Percentiles rank a stretch among this genome's conserved stretches.
Evolutionary conservation across 257 asterid genomes (phyloP).

Genomic region (Nicotiana tabacum): DNA sequence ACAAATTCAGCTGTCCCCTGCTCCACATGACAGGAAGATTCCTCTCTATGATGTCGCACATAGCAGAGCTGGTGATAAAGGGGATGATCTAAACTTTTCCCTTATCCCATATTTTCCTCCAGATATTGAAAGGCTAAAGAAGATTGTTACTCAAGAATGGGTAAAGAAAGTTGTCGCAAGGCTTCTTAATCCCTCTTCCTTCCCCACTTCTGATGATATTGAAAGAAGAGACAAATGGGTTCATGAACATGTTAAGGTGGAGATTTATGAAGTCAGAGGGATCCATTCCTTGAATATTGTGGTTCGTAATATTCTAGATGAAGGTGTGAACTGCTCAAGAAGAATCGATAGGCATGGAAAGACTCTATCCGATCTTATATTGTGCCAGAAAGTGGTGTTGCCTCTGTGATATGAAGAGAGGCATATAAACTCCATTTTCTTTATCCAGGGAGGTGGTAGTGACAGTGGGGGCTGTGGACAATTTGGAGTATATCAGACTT

Average conservation of each 20-base stretch:
- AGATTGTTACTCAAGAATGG: constrained; percentile 65
- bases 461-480: background rate
- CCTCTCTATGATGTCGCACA: constrained; percentile 70
- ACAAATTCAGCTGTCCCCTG: constrained; percentile 30
- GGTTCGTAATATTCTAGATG: constrained; percentile 79
- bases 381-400: constrained; percentile 62
- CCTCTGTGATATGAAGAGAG: constrained; percentile 39
- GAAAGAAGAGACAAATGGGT: constrained; percentile 48
- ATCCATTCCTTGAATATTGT: constrained; percentile 69
- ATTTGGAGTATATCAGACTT: background rate
- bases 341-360: constrained; percentile 96
- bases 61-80: constrained; percentile 93
- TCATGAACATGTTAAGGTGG: constrained; percentile 52
- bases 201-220: constrained; percentile 33
- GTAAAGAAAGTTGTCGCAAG: constrained; percentile 54
- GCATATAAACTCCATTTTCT: background rate
- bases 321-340: constrained; percentile 95
- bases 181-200: constrained; percentile 54
- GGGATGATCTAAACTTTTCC: constrained; percentile 80
- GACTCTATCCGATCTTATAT: constrained; percentile 65
- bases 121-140: constrained; percentile 72
- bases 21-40: constrained; percentile 55
- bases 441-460: background rate
- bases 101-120: constrained; percentile 78
- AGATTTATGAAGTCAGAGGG: constrained; percentile 82